Evolutionary conservation across 2,329 filamentous ascomycete species (phyloP).

Genomic region (Drechslera avenae): DNA sequence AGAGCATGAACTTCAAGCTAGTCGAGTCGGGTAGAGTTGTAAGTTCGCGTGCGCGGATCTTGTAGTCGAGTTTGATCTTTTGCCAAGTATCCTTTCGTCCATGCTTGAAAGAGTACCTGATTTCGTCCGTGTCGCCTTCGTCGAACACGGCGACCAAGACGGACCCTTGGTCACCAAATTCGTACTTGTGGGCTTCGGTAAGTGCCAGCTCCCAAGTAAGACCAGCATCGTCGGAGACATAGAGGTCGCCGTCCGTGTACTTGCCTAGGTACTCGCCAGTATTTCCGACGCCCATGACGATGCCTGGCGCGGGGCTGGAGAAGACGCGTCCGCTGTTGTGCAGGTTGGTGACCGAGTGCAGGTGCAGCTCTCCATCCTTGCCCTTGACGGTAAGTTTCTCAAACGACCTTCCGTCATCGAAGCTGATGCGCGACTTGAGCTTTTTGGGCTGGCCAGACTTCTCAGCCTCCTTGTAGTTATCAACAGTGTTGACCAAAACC

Average conservation of each 20-base stretch:
- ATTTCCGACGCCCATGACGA: conserved; percentile 95
- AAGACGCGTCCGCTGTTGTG: conserved; percentile 85
- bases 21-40: conserved; percentile 93
- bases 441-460: conserved; percentile 64
- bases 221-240: conserved; percentile 89
- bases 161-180: conserved; percentile 92
- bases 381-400: conserved; percentile 71
- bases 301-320: conserved; percentile 88
- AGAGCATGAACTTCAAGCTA: conserved; percentile 84
- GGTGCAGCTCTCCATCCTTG: conserved; percentile 71
- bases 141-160: conserved; percentile 84
- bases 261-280: conserved; percentile 73
- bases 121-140: conserved; percentile 62
- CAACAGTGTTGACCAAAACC: conserved; percentile 84
- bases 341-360: conserved; percentile 89
- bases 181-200: conserved; percentile 88
- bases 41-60: conserved; percentile 72
- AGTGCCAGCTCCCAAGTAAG: conserved; percentile 78
- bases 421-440: conserved; percentile 82
- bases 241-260: conserved; percentile 78
- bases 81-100: conserved; percentile 76
- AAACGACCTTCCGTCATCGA: conserved; percentile 92
- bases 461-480: conserved; percentile 79
- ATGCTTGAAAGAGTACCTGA: conserved; percentile 85
- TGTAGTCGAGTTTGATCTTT: conserved; percentile 69